Evolutionary conservation across 2,329 filamentous ascomycete species (phyloP), one percentile per base, ranked within the genome.

Genomic region (Beauveria pseudobassiana): DNA sequence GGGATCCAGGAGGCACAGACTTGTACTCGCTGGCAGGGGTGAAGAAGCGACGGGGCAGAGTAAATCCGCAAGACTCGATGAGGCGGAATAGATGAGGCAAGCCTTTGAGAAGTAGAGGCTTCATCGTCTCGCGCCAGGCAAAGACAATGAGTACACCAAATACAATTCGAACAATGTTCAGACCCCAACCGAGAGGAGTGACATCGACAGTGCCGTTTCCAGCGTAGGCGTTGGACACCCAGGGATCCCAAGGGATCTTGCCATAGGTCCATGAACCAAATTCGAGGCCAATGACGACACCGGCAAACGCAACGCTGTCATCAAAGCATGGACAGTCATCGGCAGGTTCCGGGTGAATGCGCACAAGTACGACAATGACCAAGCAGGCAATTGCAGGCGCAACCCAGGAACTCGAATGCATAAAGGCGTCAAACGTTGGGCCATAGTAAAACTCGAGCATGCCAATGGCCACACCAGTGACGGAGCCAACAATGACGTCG

Each of bases 281-380:
- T 69, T 96, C 89, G 52, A 91, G 79, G 0, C 95, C 95, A 68
- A 97, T 90, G 60, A 96, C 82, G 24, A 97, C 93, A 1, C 91
- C 93, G 22, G 91, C 88, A 74, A 98, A 98, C 3, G 93, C 88
- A 54, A 98, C 91, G 68, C 91, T 96, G 75, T 98, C 93, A 72
- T 98, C 93, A 71, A 96, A 98, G 74, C 93, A 98, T 5, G 93
- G 93, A 67, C 95, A 99, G 72, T 97, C 91, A 72, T 99, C 95
- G 1, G 92, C 95, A 0, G 95, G 95, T 70, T 99, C 95, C 0
- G 95, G 95, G 70, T 99, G 93, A 38, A 97, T 87, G 62, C 93
- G 87, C 26, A 98, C 89, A 8, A 96, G 80, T 8, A 88, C 76
- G 61, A 95, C 80, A 51, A 96, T 84, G 22, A 87, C 71, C 18